phyloP scores from a whole-genome alignment of 345 rosid genomes.

The Rubroshorea leprosula region DNA sequence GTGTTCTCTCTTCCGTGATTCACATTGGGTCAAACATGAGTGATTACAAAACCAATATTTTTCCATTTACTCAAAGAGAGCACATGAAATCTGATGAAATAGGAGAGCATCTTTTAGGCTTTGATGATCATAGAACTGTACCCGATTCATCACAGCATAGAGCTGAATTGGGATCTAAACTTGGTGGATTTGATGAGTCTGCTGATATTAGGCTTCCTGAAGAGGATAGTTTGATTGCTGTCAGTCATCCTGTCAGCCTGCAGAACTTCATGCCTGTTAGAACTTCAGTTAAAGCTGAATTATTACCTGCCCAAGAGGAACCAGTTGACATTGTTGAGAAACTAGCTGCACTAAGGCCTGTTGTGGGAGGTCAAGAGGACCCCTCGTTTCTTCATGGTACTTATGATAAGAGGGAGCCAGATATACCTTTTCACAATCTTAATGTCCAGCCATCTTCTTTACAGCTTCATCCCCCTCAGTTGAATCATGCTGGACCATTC shows the following conservation, averaged over 20 bases:
- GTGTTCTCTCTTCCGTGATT: constrained; percentile 23
- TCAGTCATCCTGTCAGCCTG: constrained; percentile 29
- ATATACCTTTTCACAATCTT: constrained; percentile 36
- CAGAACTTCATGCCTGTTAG: constrained; percentile 29
- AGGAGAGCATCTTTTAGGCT: constrained; percentile 37
- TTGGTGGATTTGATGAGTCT: constrained; percentile 26
- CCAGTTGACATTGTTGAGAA: constrained; percentile 49
- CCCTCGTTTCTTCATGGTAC: constrained; percentile 41
- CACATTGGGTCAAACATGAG: constrained; percentile 32
- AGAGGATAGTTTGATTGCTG: constrained; percentile 45
- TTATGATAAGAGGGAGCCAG: constrained; percentile 42
- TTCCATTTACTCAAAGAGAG: constrained; percentile 39
- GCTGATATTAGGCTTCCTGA: constrained; percentile 37
- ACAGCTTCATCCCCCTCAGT: constrained; percentile 44
- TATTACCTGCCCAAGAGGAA: constrained; percentile 29
- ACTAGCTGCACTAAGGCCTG: constrained; percentile 51
- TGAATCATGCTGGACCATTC: constrained; percentile 48
- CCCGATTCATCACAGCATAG: constrained; percentile 36
- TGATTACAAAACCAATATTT: constrained; percentile 18
- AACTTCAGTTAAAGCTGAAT: constrained; percentile 46
- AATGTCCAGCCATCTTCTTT: constrained; percentile 39
- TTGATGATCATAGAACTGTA: constrained; percentile 35
- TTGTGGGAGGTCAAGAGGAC: constrained; percentile 48
- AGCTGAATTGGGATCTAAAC: constrained; percentile 15
- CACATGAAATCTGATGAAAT: constrained; percentile 34